phyloP scores from a whole-genome alignment of 2,329 filamentous ascomycete genomes.

The Cordyceps cicadae region DNA sequence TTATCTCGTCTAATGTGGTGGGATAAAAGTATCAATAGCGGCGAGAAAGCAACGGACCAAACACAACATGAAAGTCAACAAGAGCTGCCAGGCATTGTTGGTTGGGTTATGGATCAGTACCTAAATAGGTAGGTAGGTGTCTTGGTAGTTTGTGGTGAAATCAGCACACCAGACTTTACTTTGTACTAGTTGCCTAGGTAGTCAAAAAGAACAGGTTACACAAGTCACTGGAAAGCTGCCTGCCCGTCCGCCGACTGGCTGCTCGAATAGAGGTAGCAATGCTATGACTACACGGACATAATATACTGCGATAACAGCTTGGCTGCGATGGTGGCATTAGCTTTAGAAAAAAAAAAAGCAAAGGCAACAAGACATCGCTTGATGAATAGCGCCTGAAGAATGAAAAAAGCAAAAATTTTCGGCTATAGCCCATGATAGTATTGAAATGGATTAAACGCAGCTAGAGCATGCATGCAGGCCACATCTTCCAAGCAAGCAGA shows the following conservation, averaged over 20 bases:
- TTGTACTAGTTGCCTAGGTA: too few species aligned
- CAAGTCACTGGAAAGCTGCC: too few species aligned
- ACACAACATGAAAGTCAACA: not conserved
- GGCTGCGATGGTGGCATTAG: too few species aligned
- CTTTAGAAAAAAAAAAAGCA: too few species aligned
- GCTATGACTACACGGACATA: too few species aligned
- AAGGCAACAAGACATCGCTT: too few species aligned
- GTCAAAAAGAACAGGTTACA: too few species aligned
- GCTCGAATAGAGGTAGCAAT: too few species aligned
- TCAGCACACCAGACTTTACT: too few species aligned
- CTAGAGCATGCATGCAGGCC: not conserved
- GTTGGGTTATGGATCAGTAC: not conserved
- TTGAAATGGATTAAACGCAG: not conserved
- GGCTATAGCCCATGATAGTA: not conserved
- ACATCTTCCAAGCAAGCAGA: not conserved
- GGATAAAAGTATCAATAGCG: not conserved
- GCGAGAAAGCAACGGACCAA: not conserved
- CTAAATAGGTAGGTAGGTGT: too few species aligned
- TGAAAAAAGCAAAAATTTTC: not conserved
- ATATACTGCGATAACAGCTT: too few species aligned
- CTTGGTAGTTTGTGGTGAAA: not conserved
- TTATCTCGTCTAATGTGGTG: not conserved
- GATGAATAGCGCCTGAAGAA: not conserved
- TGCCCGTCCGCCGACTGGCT: too few species aligned
- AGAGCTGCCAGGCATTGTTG: not conserved